A percentile compares a stretch with the other conserved stretches of the same genome.
Evolutionary conservation across 345 rosid species (phyloP).

Genomic region (Lagerstroemia speciosa): DNA sequence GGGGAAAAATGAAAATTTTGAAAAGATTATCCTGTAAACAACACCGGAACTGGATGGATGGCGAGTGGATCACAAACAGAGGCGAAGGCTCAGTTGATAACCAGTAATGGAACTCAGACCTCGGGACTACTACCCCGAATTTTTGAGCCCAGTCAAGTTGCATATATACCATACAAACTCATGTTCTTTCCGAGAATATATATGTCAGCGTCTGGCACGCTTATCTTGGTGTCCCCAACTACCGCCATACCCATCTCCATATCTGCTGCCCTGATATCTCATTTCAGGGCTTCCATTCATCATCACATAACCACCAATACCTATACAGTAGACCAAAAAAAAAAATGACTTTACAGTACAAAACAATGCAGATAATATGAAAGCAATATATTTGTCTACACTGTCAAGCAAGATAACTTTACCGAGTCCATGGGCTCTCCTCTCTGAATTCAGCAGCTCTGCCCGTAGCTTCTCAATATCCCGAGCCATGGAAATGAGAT

Average conservation of each 20-base stretch:
- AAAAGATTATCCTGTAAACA: not conserved
- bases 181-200: not conserved
- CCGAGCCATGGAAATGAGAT: constrained; percentile 20
- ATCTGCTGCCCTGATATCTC: constrained; percentile 9
- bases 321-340: constrained; percentile 11
- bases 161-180: not conserved
- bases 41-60: not conserved
- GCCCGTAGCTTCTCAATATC: constrained; percentile 20
- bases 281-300: constrained; percentile 16
- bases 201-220: not conserved
- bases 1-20: not conserved
- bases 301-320: constrained; percentile 10
- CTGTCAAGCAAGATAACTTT: not conserved
- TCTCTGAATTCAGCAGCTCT: constrained; percentile 12
- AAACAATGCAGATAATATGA: not conserved
- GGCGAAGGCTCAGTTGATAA: not conserved
- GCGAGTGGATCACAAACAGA: not conserved
- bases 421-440: constrained; percentile 15
- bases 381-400: not conserved
- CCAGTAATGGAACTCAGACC: not conserved
- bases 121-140: not conserved
- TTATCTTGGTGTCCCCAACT: constrained; percentile 12
- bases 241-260: constrained; percentile 15
- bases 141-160: not conserved
- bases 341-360: not conserved